Base-by-base conservation (phyloP, 768 basidiomycete genomes). In the Suillus paluster region DNA sequence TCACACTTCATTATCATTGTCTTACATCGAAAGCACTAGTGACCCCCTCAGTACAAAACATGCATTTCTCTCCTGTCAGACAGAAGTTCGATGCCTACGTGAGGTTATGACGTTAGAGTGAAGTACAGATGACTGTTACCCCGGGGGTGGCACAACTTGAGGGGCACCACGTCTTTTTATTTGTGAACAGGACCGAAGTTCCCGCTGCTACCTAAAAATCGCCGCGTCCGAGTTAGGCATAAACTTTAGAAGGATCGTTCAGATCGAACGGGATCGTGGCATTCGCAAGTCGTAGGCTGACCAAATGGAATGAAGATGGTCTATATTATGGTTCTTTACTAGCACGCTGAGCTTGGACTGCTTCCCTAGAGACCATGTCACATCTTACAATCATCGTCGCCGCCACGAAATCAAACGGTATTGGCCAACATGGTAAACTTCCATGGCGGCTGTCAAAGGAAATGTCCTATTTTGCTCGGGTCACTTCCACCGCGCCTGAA, bases 381-480 rank as follows among this genome's bases (percentile, higher is more conserved):
- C 82, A 81, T 74, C 82, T 97, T 65, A 96, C 95, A 55, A 83
- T 98, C 81, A 90, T 99, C 70, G 95, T 99, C 66, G 96, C 96
- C 7, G 95, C 96, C 7, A 97, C 96, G 1, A 80, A 81, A 63
- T 78, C 81, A 12, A 92, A 95, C 73, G 97, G 95, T 5, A 99
- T 99, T 66, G 97, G 97, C 17, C 79, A 84, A 55, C 82, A 85
- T 63, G 86, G 80, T 27, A 82, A 75, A 23, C 83, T 99, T 30
- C 97, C 96, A 66, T 99, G 97, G 97, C 84, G 86, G 25, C 83
- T 99, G 8, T 83, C 93, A 0, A 86, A 84, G 61, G 97, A 99
- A 72, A 88, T 98, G 84, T 87, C 90, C 56, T 97, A 97, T 76
- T 99, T 99, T 73, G 88, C 89, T n/a, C 82, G 84, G 58, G 88